Evolutionary conservation across 1,284 basidiomycete species (phyloP).

Genomic region (Naganishia albida): DNA sequence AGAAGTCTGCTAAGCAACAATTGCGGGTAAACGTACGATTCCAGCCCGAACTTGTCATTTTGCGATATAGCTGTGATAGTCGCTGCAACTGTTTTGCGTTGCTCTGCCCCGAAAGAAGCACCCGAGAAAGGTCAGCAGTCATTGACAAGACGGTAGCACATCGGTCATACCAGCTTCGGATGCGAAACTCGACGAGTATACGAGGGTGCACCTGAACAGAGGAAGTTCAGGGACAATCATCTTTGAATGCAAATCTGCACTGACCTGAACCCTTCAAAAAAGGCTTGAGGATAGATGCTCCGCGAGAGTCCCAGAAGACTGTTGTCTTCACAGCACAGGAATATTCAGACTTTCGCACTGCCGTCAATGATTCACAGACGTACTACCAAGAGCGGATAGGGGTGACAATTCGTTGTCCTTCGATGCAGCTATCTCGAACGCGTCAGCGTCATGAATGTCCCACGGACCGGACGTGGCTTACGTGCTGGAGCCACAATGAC

Average conservation of each 20-base stretch:
- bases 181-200: conserved; percentile 12
- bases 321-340: background rate
- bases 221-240: background rate
- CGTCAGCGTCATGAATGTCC: too few species aligned
- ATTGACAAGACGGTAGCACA: background rate
- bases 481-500: conserved; percentile 15
- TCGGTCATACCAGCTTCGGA: background rate
- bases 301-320: conserved; percentile 25
- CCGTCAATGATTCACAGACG: too few species aligned
- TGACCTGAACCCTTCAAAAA: conserved; percentile 22
- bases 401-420: conserved; percentile 4
- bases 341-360: too few species aligned
- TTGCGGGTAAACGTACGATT: background rate
- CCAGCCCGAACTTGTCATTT: conserved; percentile 7
- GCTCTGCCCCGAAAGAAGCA: background rate
- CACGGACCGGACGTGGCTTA: background rate
- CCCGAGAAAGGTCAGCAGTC: background rate
- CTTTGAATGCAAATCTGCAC: background rate
- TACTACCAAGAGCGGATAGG: conserved; percentile 8
- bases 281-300: conserved; percentile 20
- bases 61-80: background rate
- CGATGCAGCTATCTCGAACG: conserved; percentile 4
- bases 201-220: conserved; percentile 5
- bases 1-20: background rate
- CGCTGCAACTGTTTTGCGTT: background rate